A percentile compares a stretch with the other conserved stretches of the same genome.
Conservation (phyloP, 768 basidiomycete species). For the Trametes gibbosa region DNA sequence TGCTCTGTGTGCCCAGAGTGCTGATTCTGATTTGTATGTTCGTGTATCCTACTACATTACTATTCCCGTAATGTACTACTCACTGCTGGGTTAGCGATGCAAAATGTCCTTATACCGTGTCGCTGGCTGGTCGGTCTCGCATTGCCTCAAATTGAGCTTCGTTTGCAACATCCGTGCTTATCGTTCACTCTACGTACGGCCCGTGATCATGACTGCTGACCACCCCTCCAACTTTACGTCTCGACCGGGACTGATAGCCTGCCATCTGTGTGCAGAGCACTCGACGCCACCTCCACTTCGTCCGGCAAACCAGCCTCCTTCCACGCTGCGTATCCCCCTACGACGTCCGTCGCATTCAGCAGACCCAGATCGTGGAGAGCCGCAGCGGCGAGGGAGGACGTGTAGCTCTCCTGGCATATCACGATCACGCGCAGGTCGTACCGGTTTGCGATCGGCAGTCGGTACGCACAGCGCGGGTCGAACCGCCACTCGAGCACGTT, state of each 20-base stretch:
- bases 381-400: slow-evolving; percentile 70
- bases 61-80: too few species aligned
- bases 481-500: slow-evolving; percentile 80
- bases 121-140: too few species aligned
- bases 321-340: slow-evolving; percentile 76
- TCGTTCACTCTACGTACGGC: too few species aligned
- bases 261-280: slow-evolving; percentile 12
- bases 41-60: too few species aligned
- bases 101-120: too few species aligned
- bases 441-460: slow-evolving; percentile 65
- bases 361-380: slow-evolving; percentile 68
- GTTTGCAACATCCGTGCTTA: too few species aligned
- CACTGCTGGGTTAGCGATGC: too few species aligned
- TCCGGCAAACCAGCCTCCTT: slow-evolving; percentile 61
- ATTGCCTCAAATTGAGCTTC: too few species aligned
- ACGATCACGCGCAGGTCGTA: slow-evolving; percentile 75
- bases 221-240: neutral
- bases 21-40: too few species aligned
- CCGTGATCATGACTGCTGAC: too few species aligned
- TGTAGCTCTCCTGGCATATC: slow-evolving; percentile 71
- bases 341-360: slow-evolving; percentile 72
- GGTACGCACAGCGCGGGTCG: slow-evolving; percentile 58
- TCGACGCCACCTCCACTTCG: slow-evolving; percentile 20
- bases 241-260: neutral
- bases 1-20: too few species aligned